Base-by-base conservation (phyloP, 2,329 filamentous ascomycete species). In the Hymenoscyphus occultus region DNA sequence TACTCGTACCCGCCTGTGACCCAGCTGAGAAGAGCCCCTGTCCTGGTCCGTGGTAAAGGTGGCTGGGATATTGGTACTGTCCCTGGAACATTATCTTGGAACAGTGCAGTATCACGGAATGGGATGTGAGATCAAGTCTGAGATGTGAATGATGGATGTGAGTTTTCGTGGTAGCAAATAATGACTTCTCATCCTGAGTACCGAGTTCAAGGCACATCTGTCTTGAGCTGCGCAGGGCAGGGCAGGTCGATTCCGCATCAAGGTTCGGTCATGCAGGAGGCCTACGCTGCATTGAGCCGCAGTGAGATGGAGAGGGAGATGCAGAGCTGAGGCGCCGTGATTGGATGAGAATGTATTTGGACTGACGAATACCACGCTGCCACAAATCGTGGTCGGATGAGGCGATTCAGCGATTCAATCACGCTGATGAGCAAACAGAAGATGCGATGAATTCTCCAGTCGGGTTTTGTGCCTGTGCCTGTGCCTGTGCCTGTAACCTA, bases 351-450 rank as follows among this genome's bases (percentile, higher is more conserved):
- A 35, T 19, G 13, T 56, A 16, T 56, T 16, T 35, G 42, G 31
- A 28, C 59, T 13, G 19, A 22, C 60, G 60, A 62, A 62, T 62
- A 42, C 60, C 31, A 62, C 60, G 56, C 60, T 62, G 60, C 60
- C 60, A 62, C 60, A 61, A 19, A 35, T 48, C 28, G 28, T 56
- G 4, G 60, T 62, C 54, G 56, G 48, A 57, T 56, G 31, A 48
- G 60, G 40, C 28, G 48, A 28, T 28, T 28, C 28, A 28, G 28
- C 28, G 28, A 28, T 28, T 28, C 28, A 28, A 28, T 28, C 28
- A 28, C 28, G 28, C 28, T 28, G 28, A 28, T 28, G 28, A 28
- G 28, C 28, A 28, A 28, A 28, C 2, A 28, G 28, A 28, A 28
- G 28, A 28, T 28, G 28, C 28, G 28, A 28, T 28, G 28, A 28